Evolutionary conservation across 176 grass and related monocot genomes (phyloP).

Genomic region (Panicum miliaceum): DNA sequence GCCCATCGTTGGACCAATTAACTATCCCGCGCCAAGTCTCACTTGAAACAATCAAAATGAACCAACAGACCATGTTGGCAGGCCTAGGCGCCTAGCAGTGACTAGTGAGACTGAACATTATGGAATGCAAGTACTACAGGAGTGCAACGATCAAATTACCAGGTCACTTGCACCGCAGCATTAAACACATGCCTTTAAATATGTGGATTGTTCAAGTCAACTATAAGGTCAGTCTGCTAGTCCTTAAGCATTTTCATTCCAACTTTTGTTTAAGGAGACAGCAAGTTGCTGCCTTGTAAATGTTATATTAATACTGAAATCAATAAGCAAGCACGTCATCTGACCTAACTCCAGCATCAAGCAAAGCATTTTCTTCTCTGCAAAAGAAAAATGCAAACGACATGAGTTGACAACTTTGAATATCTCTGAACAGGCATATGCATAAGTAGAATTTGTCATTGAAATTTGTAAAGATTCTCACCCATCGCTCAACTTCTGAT

Average conservation of each 20-base stretch:
- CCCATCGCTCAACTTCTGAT: slow-evolving; percentile 89
- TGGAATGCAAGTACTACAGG: not conserved
- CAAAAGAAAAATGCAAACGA: slow-evolving; percentile 44
- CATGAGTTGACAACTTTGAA: slow-evolving; percentile 27
- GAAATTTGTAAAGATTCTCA: slow-evolving; percentile 40
- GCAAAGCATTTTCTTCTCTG: slow-evolving; percentile 87
- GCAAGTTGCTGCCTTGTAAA: not conserved
- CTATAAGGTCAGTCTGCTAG: not conserved
- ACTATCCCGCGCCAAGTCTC: not conserved
- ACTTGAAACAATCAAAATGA: not conserved
- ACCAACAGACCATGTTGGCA: not conserved
- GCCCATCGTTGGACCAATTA: not conserved
- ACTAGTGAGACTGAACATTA: not conserved
- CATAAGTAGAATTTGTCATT: not conserved
- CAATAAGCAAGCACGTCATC: slow-evolving; percentile 38
- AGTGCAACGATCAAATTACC: not conserved
- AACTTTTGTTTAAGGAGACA: not conserved
- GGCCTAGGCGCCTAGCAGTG: not conserved
- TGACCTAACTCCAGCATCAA: slow-evolving; percentile 53
- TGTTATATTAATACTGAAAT: not conserved
- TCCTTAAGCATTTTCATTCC: not conserved
- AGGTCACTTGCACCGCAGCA: not conserved
- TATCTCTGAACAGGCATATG: not conserved
- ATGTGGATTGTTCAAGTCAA: not conserved
- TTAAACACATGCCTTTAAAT: not conserved